phyloP scores from a whole-genome alignment of 805 yeast species.

The Sporopachydermia quercuum region DNA sequence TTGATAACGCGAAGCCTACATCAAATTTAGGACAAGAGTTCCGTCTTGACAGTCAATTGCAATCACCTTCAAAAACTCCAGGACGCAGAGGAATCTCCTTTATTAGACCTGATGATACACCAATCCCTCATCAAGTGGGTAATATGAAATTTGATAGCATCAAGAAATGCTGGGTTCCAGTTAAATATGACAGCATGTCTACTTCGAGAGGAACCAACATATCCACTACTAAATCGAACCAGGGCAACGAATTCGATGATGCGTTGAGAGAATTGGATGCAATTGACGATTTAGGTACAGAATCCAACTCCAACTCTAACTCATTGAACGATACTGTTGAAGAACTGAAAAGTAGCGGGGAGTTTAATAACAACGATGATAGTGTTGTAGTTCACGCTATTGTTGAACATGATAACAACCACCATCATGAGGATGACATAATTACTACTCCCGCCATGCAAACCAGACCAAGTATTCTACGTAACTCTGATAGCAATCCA shows the following conservation, averaged over 20 bases:
- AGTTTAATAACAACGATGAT: neutral
- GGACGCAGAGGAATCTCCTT: neutral
- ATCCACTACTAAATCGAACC: neutral
- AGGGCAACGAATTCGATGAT: neutral
- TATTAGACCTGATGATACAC: neutral
- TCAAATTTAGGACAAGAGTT: too few relatives aligned
- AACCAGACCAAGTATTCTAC: neutral
- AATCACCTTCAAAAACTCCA: neutral
- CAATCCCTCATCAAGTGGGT: neutral
- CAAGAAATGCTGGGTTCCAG: too few relatives aligned
- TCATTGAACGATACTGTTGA: neutral
- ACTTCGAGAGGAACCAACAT: too few relatives aligned
- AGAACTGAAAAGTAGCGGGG: neutral
- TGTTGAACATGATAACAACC: too few relatives aligned
- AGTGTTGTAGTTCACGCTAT: too few relatives aligned
- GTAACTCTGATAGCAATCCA: neutral
- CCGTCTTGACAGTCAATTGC: neutral
- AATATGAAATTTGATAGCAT: neutral
- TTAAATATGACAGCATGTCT: neutral
- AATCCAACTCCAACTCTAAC: too few relatives aligned
- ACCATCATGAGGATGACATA: too few relatives aligned
- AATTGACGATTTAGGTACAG: neutral
- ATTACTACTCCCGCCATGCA: neutral
- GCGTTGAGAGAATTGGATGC: neutral
- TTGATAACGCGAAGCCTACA: neutral